Evolutionary conservation across 768 basidiomycete species (phyloP).

Genomic region (Melanogaster broomeanus): DNA sequence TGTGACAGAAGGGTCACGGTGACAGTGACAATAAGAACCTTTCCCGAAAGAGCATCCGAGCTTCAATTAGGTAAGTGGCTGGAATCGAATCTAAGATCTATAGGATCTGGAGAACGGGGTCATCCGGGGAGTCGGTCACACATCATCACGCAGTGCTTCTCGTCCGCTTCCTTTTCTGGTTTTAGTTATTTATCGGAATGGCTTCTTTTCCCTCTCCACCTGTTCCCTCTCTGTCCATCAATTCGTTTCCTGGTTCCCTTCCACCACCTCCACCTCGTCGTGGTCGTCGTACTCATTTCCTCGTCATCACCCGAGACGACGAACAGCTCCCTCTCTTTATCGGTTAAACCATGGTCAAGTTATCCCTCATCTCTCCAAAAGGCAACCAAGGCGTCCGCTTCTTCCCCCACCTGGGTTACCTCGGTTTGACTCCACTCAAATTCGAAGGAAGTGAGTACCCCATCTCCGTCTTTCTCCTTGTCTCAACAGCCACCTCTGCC

Average conservation of each 20-base stretch:
- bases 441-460: slow-evolving; percentile 68
- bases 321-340: slow-evolving; percentile 13
- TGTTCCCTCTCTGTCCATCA: slow-evolving; percentile 14
- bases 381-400: slow-evolving; percentile 69
- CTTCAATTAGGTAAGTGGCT: neutral
- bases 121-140: slow-evolving; percentile 26
- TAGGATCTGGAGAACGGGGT: slow-evolving; percentile 7
- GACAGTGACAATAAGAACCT: slow-evolving; percentile 18
- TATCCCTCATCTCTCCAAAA: slow-evolving; percentile 66
- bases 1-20: slow-evolving; percentile 17
- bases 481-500: slow-evolving; percentile 10
- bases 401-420: slow-evolving; percentile 77
- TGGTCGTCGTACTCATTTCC: slow-evolving; percentile 10
- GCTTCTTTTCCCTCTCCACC: slow-evolving; percentile 31
- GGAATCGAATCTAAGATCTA: slow-evolving; percentile 29
- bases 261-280: slow-evolving; percentile 16
- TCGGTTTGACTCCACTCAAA: slow-evolving; percentile 78
- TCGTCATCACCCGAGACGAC: slow-evolving; percentile 15
- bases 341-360: slow-evolving; percentile 61
- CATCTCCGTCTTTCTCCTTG: slow-evolving; percentile 2
- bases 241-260: slow-evolving; percentile 22
- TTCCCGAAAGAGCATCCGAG: neutral
- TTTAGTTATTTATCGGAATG: slow-evolving; percentile 34
- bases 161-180: slow-evolving; percentile 29
- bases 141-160: slow-evolving; percentile 33